Evolutionary conservation across 768 basidiomycete genomes (phyloP).

Genomic region (Pulveroboletus sp.): DNA sequence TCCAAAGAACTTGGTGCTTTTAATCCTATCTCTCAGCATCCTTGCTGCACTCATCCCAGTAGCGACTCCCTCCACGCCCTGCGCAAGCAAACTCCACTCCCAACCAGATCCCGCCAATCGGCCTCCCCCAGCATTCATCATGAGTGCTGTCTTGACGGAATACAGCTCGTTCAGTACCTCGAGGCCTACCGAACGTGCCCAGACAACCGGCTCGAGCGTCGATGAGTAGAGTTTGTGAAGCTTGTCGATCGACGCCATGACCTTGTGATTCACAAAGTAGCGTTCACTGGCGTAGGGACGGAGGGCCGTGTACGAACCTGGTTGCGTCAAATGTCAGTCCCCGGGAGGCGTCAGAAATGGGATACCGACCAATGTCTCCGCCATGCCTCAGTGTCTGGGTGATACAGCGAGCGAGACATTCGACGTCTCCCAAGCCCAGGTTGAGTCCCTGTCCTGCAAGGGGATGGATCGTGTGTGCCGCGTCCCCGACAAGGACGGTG

Average conservation of each 20-base stretch:
- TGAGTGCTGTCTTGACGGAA: conserved; percentile 74
- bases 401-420: conserved; percentile 65
- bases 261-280: conserved; percentile 81
- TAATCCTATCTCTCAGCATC: conserved; percentile 23
- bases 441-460: conserved; percentile 96
- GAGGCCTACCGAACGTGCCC: conserved; percentile 82
- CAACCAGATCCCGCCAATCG: conserved; percentile 29
- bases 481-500: conserved; percentile 91
- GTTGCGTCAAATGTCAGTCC: neutral
- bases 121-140: conserved; percentile 69
- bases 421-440: conserved; percentile 85
- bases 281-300: conserved; percentile 74
- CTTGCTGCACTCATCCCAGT: conserved; percentile 33
- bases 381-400: conserved; percentile 54
- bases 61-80: conserved; percentile 44
- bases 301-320: conserved; percentile 74
- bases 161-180: conserved; percentile 91
- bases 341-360: neutral
- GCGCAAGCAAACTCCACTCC: conserved; percentile 33
- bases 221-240: conserved; percentile 82
- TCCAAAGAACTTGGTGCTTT: conserved; percentile 1
- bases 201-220: conserved; percentile 66
- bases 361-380: conserved; percentile 72
- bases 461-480: conserved; percentile 92
- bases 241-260: conserved; percentile 85